Base-by-base conservation (phyloP, 768 basidiomycete genomes). In the Piloderma croceum region DNA sequence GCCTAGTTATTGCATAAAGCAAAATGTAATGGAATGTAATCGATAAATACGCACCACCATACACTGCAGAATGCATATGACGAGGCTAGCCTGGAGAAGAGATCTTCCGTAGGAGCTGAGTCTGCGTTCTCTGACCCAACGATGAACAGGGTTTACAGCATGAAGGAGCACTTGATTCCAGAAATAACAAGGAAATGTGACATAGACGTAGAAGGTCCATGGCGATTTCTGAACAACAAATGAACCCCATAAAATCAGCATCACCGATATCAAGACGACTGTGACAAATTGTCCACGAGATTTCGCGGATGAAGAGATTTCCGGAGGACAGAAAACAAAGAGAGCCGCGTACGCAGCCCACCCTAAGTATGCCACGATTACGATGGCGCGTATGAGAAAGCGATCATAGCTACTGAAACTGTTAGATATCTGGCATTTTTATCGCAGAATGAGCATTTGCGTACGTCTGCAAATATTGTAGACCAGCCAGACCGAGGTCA, bases 381-480 rank as follows among this genome's bases (percentile, higher is more conserved):
- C 88, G 46, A 91, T 77, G 3, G 53, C 62, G 12, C 79, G 75
- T 21, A 92, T 81, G 33, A 90, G 60, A 22, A 75, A 64, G 13
- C 85, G 78, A 54, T 92, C 87, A 57, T 90, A 91, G 10, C 76
- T 71, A 41, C 27, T 2, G 11, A 10, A 15, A 33, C 9, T n/a
- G 29, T 22, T 39, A 48, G 35, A 58, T 50, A n/a, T 35, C 7
- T 24, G 24, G 20, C 36, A 17, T 19, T 11, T 11, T 31, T 2
- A 6, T 10, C 15, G 41, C 9, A 15, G 15, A 34, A 24, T 1
- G 19, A 4, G 24, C 20, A 23, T 36, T 13, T 11, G 49, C 61
- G 36, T 41, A 76, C 56, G 85, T 90, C 58, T 90, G 83, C 4
- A 90, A 72, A 53, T 90, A 90, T 22, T 79, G 77, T 23, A 89